These are phyloP conservation scores for Paxillus involutus DNA, from an alignment of 768 basidiomycete species.

Conservation along the genomic window DNA sequence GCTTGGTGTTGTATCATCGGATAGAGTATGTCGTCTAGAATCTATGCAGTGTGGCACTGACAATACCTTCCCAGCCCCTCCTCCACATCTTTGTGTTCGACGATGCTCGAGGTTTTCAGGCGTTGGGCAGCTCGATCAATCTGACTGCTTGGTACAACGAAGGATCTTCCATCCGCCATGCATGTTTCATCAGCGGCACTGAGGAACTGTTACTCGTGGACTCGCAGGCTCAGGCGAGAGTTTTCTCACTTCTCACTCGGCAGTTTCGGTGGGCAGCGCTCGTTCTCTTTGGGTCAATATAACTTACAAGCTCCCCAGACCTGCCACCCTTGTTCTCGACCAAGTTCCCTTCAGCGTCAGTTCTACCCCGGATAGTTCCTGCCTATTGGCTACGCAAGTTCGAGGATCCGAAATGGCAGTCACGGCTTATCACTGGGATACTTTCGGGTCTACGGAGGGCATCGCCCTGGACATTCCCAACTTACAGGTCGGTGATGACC, in stretches of 20 bases:
- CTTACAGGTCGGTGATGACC: constrained; percentile 15
- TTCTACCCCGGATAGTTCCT: constrained; percentile 51
- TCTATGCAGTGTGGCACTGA: neutral
- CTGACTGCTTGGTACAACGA: constrained; percentile 42
- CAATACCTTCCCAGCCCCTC: constrained; percentile 16
- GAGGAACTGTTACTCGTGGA: constrained; percentile 53
- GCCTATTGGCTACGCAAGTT: constrained; percentile 35
- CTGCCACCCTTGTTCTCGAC: constrained; percentile 40
- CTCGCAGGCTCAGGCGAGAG: constrained; percentile 35
- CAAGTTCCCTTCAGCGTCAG: constrained; percentile 31
- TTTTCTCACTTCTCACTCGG: constrained; percentile 48
- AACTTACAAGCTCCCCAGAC: constrained; percentile 24
- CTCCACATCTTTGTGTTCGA: constrained; percentile 47
- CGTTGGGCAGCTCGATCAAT: constrained; percentile 37
- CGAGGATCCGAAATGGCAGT: constrained; percentile 17
- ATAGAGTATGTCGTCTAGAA: constrained; percentile 32
- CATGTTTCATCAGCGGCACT: constrained; percentile 42
- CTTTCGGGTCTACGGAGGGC: constrained; percentile 49
- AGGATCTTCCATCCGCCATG: constrained; percentile 27
- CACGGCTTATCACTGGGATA: constrained; percentile 49
- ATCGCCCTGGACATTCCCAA: constrained; percentile 32
- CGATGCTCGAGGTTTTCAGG: constrained; percentile 41
- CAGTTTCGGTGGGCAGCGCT: constrained; percentile 42
- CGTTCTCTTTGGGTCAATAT: neutral
- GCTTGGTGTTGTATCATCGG: constrained; percentile 43